These are phyloP conservation scores for Hibiscus trionum DNA, from an alignment of 345 rosid species.

Conservation along the genomic window DNA sequence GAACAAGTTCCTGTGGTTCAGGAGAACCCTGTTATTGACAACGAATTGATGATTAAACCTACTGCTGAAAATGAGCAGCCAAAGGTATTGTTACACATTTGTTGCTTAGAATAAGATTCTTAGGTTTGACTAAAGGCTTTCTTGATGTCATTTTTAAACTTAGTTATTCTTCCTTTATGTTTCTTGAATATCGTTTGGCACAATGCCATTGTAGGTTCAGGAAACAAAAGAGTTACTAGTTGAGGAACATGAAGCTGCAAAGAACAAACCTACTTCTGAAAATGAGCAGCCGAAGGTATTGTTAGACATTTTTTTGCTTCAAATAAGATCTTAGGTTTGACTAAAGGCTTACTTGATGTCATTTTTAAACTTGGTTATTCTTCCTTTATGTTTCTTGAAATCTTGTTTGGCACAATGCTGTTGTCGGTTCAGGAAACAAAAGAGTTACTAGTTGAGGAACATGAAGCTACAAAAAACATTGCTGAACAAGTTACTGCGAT, in stretches of 20 bases:
- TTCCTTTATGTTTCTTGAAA: constrained; percentile 1
- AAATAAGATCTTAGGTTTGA: neutral
- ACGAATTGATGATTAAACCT: too few relatives aligned
- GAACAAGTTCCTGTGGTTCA: too few relatives aligned
- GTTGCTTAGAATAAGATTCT: too few relatives aligned
- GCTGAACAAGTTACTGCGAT: constrained; percentile 42
- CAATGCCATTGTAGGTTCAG: neutral
- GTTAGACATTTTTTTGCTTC: constrained; percentile 8
- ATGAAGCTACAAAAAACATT: constrained; percentile 23
- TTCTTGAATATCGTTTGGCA: too few relatives aligned
- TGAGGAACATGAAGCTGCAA: constrained; percentile 34
- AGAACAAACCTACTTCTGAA: constrained; percentile 52
- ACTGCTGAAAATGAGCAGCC: too few relatives aligned
- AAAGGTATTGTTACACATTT: too few relatives aligned
- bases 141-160: too few relatives aligned
- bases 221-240: constrained; percentile 53
- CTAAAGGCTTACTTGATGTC: neutral
- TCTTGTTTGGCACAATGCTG: neutral
- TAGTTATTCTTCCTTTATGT: too few relatives aligned
- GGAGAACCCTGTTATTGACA: too few relatives aligned
- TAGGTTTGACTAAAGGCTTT: too few relatives aligned
- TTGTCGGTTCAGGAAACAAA: constrained; percentile 52
- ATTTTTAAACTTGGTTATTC: neutral
- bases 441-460: constrained; percentile 37
- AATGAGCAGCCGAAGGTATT: constrained; percentile 80